Percentiles rank a stretch among this genome's conserved stretches.
Conservation (phyloP, 2,329 filamentous ascomycete species). For the Parastagonospora nodorum region DNA sequence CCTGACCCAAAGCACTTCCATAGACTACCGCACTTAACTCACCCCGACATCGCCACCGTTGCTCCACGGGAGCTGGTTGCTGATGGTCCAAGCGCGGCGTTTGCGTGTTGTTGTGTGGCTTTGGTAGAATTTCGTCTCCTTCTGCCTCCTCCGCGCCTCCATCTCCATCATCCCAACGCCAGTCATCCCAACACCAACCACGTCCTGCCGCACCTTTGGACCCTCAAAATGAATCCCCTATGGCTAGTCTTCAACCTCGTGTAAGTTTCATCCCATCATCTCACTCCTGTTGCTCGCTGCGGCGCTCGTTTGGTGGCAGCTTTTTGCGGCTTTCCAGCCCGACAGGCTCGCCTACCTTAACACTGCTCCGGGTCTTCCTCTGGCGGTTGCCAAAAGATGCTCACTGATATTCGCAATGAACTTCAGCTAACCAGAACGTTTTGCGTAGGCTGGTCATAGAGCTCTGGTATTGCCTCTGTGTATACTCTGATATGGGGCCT, state of each 20-base stretch:
- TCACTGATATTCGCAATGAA: no score
- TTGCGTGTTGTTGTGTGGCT: background rate
- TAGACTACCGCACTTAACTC: no score
- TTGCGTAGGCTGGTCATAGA: no score
- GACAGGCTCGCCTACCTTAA: background rate
- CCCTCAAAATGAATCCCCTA: background rate
- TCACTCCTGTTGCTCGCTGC: background rate
- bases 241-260: background rate
- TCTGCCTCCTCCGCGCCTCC: background rate
- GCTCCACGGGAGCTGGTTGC: background rate
- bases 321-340: background rate
- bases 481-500: no score
- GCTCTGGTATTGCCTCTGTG: no score
- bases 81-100: background rate
- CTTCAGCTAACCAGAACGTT: no score
- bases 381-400: no score
- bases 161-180: constrained; percentile 4
- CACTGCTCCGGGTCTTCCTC: background rate
- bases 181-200: constrained; percentile 1
- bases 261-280: background rate
- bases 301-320: background rate
- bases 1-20: no score
- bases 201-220: background rate
- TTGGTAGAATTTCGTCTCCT: background rate
- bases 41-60: no score